Base-by-base conservation (phyloP, 352 stramenopile genomes). In the Phytophthora fragariae region DNA sequence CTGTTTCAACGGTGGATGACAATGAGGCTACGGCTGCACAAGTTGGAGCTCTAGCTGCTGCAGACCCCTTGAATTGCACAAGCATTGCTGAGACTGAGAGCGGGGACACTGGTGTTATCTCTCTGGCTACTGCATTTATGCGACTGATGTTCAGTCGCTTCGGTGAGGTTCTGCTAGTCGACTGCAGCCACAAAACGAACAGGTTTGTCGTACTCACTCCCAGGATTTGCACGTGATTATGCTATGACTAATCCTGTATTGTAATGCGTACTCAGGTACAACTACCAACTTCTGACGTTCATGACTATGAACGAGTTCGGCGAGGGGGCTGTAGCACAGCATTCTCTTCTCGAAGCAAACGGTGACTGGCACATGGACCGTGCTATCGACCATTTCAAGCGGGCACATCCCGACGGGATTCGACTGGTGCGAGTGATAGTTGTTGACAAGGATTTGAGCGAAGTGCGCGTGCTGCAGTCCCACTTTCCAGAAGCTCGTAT, bases 241-340 rank as follows among this genome's bases (percentile, higher is more conserved):
- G 24, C 24, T 27, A 27, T 27, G 24, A 27, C 33, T 37, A 37
- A 37, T 10, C 33, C 33, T 8, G 4, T 1, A 37, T 37, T 9
- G 10, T 37, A 1, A 11, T 37, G 10, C 24, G 24, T 3, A 27
- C 24, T 27, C 44, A 76, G 62, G 14, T 67, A 69, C 62, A 79
- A 79, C 17, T 75, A 76, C 44, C 72, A 75, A 17, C 19, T 70
- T 0, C n/a, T 41, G 2, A 57, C 62, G 9, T 63, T 79, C 15
- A 74, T 70, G 59, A 17, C n/a, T 0, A 68, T 64, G 52, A 73
- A 73, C 53, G 66, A 73, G 59, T 73, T 63, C n/a, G 65, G 50
- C 2, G 58, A 64, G 58, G 50, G 58, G 1, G 19, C 39, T 2
- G 24, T 63, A 0, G 65, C 63, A 0, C 71, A 71, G 7, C 71